Evolutionary conservation across 768 basidiomycete genomes (phyloP).

Genomic region (Trametes cingulata): DNA sequence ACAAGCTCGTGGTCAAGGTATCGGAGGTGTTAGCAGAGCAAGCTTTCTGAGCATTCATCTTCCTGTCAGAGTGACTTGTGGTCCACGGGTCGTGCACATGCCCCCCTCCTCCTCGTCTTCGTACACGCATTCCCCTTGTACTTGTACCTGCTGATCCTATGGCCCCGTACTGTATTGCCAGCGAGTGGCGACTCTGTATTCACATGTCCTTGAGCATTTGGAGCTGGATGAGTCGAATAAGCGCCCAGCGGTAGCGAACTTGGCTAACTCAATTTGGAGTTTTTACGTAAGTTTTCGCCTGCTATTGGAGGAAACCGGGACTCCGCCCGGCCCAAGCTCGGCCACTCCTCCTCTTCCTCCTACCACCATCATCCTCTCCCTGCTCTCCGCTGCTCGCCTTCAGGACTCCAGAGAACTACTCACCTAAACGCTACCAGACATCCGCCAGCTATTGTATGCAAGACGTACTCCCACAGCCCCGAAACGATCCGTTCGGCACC

Average conservation of each 20-base stretch:
- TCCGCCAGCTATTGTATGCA: conserved; percentile 7
- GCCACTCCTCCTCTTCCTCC: neutral
- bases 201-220: neutral
- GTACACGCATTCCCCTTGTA: too few species aligned
- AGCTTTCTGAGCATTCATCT: conserved; percentile 40
- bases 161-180: too few species aligned
- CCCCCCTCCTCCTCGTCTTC: neutral
- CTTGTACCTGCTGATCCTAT: neutral
- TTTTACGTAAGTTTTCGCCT: neutral
- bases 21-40: conserved; percentile 57
- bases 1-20: conserved; percentile 52
- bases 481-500: neutral
- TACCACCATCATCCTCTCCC: conserved; percentile 8
- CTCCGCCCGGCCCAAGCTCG: neutral
- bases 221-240: neutral
- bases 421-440: neutral
- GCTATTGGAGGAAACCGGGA: neutral
- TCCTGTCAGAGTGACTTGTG: neutral
- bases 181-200: too few species aligned
- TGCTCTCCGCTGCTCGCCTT: neutral
- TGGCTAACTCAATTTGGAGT: neutral
- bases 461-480: neutral
- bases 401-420: neutral
- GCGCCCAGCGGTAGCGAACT: neutral
- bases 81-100: neutral